Base-by-base conservation (phyloP, 139 green algal genomes). In the Asterochloris erici region DNA sequence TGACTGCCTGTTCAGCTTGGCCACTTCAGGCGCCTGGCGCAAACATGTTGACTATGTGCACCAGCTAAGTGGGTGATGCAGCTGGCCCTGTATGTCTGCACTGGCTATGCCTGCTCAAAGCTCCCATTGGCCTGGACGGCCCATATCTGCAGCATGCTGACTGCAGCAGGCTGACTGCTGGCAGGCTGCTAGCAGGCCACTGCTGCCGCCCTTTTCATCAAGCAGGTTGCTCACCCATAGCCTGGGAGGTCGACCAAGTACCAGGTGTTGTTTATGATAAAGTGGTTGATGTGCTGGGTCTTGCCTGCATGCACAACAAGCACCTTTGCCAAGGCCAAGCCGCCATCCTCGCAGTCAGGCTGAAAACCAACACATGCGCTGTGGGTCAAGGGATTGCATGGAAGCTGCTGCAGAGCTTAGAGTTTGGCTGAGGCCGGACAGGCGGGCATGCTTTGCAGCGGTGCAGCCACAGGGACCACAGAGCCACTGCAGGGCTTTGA, bases 221-320 rank as follows among this genome's bases (percentile, higher is more conserved):
- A 76, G 24, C 16, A 76, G 23, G 24, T 9, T 28, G 69, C 89
- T 82, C 81, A 97, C 90, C 96, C 96, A 79, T 99, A 99, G 6
- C 96, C 96, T 11, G 96, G 96, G 16, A 98, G 86, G 83, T 99
- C 96, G 21, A 99, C 96, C 24, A 99, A 84, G 87, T 97, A 98
- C 95, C 95, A 99, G 11, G 29, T 85, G 77, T 92, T 84, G 87
- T 99, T 99, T 85, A 99, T 97, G 10, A 98, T 82, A 82, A 98
- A 99, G 84, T 99, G 96, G 85, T 99, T 99, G 84, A 99, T 99
- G 83, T 90, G 94, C 28, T 87, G 87, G 14, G 96, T 99, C 85
- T 98, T 99, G 79, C 96, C 96, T 98, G 91, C 84, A 82, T 14
- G 2, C n/a, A 63, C 12, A 28, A 27, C n/a, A 68, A 61, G 61